Conservation (phyloP, 1,284 basidiomycete genomes). For the Cutaneotrichosporon sp. region DNA sequence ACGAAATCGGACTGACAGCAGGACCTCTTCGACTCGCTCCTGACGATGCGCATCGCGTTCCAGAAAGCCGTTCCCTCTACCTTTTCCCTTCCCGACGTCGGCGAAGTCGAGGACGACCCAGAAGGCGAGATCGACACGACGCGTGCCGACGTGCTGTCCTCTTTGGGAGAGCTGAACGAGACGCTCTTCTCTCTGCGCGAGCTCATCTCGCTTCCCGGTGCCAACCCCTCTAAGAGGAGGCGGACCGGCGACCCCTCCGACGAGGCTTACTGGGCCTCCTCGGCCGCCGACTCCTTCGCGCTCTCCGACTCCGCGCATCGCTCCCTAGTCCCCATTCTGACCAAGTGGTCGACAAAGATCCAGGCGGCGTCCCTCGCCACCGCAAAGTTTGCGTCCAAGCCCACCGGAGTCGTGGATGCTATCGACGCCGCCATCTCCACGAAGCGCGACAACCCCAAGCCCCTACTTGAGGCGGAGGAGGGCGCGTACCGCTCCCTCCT, state of each 20-base stretch:
- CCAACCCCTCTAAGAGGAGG: constrained; percentile 23
- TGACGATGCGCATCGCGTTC: constrained; percentile 82
- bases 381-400: constrained; percentile 57
- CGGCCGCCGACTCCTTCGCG: constrained; percentile 39
- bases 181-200: constrained; percentile 65
- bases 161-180: constrained; percentile 42
- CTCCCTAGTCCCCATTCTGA: constrained; percentile 69
- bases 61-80: constrained; percentile 72
- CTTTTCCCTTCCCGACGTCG: constrained; percentile 14
- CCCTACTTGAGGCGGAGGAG: constrained; percentile 64
- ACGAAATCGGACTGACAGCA: constrained; percentile 47
- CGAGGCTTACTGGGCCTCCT: constrained; percentile 38
- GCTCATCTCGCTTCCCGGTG: constrained; percentile 46
- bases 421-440: constrained; percentile 41
- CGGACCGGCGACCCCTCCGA: constrained; percentile 22
- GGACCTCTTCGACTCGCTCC: constrained; percentile 77
- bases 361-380: constrained; percentile 70
- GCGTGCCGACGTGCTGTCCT: constrained; percentile 35
- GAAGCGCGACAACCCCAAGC: constrained; percentile 33
- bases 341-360: constrained; percentile 91
- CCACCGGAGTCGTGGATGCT: constrained; percentile 52
- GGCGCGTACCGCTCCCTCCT: constrained; percentile 88
- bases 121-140: constrained; percentile 34
- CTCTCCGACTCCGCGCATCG: constrained; percentile 59
- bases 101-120: constrained; percentile 28